phyloP scores from a whole-genome alignment of 2,329 filamentous ascomycete genomes.

The Zalaria sp. region DNA sequence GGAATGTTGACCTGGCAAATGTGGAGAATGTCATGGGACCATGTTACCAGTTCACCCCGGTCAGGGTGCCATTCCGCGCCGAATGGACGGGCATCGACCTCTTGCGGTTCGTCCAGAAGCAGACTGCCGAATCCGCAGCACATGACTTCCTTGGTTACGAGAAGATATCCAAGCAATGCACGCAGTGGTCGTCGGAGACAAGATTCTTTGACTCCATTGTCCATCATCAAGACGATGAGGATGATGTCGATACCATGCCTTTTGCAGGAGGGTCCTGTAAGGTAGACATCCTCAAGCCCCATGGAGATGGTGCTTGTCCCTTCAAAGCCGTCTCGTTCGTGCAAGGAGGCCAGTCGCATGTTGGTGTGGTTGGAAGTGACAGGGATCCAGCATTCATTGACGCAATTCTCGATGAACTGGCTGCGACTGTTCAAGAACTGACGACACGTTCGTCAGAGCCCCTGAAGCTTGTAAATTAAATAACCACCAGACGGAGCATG shows the following conservation, averaged over 20 bases:
- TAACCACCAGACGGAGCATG: constrained; percentile 1
- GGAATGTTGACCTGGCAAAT: constrained; percentile 42
- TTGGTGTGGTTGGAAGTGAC: constrained; percentile 48
- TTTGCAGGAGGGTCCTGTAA: constrained; percentile 20
- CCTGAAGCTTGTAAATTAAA: background rate
- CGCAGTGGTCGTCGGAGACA: constrained; percentile 15
- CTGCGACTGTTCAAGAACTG: constrained; percentile 30
- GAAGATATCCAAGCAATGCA: constrained; percentile 21
- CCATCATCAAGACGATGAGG: constrained; percentile 23
- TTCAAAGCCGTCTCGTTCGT: constrained; percentile 51
- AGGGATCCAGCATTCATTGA: constrained; percentile 28
- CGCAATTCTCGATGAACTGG: constrained; percentile 34
- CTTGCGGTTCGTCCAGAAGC: constrained; percentile 20
- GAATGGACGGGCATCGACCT: constrained; percentile 27
- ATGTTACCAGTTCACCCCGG: constrained; percentile 53
- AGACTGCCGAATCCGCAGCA: constrained; percentile 17
- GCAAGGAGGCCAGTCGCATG: constrained; percentile 34
- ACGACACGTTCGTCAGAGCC: constrained; percentile 8
- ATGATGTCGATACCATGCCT: constrained; percentile 43
- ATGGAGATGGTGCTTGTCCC: constrained; percentile 45
- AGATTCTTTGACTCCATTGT: constrained; percentile 24
- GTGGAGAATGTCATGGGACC: constrained; percentile 48
- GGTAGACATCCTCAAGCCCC: constrained; percentile 21
- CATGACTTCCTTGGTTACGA: constrained; percentile 23
- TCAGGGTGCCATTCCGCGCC: constrained; percentile 42